A percentile compares a stretch with the other conserved stretches of the same genome.
Conservation (phyloP, 306 rosid genomes). For the Begonia fuchsioides region DNA sequence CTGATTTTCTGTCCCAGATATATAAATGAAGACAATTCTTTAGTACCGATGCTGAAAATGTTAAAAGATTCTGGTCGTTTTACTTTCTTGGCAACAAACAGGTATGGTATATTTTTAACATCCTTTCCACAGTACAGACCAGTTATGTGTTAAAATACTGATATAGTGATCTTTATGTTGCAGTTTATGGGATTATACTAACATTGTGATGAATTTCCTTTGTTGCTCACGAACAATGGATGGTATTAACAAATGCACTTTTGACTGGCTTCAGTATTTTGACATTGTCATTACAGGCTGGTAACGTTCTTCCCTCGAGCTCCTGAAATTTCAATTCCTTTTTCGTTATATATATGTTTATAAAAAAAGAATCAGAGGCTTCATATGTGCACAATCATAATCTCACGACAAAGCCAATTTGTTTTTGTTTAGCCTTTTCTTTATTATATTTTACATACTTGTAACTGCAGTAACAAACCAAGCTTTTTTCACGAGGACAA, state of each 20-base stretch:
- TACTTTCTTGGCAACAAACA: conserved; percentile 89
- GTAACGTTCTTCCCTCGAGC: conserved; percentile 12
- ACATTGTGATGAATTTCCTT: conserved; percentile 89
- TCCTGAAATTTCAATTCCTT: too few species aligned
- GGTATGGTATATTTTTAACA: conserved; percentile 57
- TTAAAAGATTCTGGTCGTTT: conserved; percentile 83
- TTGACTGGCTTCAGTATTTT: conserved; percentile 82
- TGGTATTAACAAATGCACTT: conserved; percentile 35
- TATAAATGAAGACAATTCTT: conserved; percentile 54
- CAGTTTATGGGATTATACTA: conserved; percentile 99
- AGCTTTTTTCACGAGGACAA: conserved; percentile 85
- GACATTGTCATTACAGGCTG: conserved; percentile 95
- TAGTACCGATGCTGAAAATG: conserved; percentile 94
- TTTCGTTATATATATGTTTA: too few species aligned
- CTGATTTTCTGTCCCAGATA: conserved; percentile 33
- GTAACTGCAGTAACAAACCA: conserved; percentile 73
- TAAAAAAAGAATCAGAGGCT: too few species aligned
- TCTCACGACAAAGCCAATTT: too few species aligned
- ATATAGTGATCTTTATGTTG: conserved; percentile 7
- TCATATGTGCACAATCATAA: too few species aligned
- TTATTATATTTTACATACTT: conserved; percentile 8
- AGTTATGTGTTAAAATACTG: neutral
- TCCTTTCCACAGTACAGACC: neutral
- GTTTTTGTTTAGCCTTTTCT: too few species aligned
- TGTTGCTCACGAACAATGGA: conserved; percentile 30